Evolutionary conservation across 805 yeast genomes (phyloP).

Genomic region (Maudiozyma bulderi): DNA sequence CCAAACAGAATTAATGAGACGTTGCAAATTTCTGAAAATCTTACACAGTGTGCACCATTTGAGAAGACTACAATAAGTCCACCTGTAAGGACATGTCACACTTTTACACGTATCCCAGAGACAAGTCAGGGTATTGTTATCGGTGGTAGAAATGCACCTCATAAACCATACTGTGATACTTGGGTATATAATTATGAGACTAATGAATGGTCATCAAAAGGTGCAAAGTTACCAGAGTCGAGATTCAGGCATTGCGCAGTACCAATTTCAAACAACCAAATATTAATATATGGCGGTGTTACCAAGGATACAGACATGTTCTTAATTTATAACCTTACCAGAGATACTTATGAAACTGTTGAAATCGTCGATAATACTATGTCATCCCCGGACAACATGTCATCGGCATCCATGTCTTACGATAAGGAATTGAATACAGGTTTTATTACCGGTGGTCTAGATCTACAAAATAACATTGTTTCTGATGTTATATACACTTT

Average conservation of each 20-base stretch:
- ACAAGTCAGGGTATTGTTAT: slow-evolving; percentile 31
- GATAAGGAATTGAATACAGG: slow-evolving; percentile 8
- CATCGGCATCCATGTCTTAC: slow-evolving; percentile 17
- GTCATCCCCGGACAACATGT: not conserved
- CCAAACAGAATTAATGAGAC: slow-evolving; percentile 21
- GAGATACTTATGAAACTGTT: slow-evolving; percentile 11
- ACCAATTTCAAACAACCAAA: slow-evolving; percentile 15
- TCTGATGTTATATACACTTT: slow-evolving; percentile 30
- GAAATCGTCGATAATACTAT: not conserved
- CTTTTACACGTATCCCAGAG: slow-evolving; percentile 30
- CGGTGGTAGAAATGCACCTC: slow-evolving; percentile 67
- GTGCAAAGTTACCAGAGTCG: slow-evolving; percentile 33
- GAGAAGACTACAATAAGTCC: slow-evolving; percentile 8
- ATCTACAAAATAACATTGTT: slow-evolving; percentile 9
- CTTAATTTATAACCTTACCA: slow-evolving; percentile 9
- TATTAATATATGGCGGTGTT: slow-evolving; percentile 47
- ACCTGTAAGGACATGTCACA: slow-evolving; percentile 49
- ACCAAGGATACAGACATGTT: slow-evolving; percentile 12
- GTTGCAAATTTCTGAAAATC: slow-evolving; percentile 4
- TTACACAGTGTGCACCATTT: not conserved
- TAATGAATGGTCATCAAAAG: slow-evolving; percentile 32
- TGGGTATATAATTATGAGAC: slow-evolving; percentile 29
- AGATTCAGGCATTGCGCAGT: slow-evolving; percentile 46
- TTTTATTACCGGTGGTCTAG: slow-evolving; percentile 17
- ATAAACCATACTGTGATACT: slow-evolving; percentile 33